Base-by-base conservation (phyloP, 2,329 filamentous ascomycete genomes). In the Dothiorella sarmentorum region DNA sequence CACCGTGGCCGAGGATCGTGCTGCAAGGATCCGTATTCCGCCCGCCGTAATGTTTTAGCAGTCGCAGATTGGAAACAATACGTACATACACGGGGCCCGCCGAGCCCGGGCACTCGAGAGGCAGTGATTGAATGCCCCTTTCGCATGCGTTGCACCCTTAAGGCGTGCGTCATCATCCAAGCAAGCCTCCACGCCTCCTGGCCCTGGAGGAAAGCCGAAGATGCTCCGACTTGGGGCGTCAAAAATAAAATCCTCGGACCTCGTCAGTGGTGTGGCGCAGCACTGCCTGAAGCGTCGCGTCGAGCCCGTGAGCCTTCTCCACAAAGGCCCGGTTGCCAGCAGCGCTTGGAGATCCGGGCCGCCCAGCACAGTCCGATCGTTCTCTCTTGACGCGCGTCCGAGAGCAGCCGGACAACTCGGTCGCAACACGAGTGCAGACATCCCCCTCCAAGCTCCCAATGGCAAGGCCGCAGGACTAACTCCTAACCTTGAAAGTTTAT, bases 371-470 rank as follows among this genome's bases (percentile, higher is more conserved):
- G 31, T 35, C 31, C 20, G 31, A 43, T 43, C 40, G 40, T n/a
- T 43, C n/a, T 37, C n/a, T 33, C 44, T 18, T 11, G 47, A 51
- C 47, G 47, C 47, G 47, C 47, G 47, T 51, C 47, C 31, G 47
- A 51, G 33, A 37, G 47, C 47, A 51, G 47, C 31, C 47, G 47
- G 31, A 31, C 31, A n/a, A 13, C 45, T 51, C 45, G 29, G 45
- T 29, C 45, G 45, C 31, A 51, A 51, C 26, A 51, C 31, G 31
- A 51, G 17, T n/a, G 37, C 15, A n/a, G n/a, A n/a, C n/a, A n/a
- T n/a, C n/a, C n/a, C n/a, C n/a, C n/a, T n/a, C n/a, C n/a, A n/a
- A n/a, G n/a, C n/a, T n/a, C n/a, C n/a, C 17, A 20, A 49, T 31
- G 6, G 44, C 17, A n/a, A 43, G 15, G 47, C 47, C 31, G 31